Evolutionary conservation across 176 grass and related monocot species (phyloP).

Genomic region (Panicum miliaceum): DNA sequence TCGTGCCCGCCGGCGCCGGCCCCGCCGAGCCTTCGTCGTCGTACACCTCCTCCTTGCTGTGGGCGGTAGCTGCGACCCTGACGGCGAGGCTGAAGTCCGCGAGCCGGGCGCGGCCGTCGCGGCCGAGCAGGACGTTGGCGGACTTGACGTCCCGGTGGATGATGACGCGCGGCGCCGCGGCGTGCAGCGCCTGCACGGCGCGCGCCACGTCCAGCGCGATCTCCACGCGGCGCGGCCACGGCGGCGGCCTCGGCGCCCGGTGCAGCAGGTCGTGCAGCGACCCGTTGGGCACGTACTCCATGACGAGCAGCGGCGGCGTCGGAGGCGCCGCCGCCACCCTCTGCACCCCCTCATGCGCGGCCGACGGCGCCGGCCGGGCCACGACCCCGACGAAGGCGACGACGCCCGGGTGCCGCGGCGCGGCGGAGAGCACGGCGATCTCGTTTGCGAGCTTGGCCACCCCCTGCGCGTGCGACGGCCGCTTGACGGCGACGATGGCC

Average conservation of each 20-base stretch:
- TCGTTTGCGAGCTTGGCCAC: constrained; percentile 74
- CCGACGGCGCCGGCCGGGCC: neutral
- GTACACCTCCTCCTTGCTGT: neutral
- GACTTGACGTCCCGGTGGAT: constrained; percentile 96
- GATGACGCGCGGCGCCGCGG: constrained; percentile 50
- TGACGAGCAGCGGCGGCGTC: constrained; percentile 54
- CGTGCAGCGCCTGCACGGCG: constrained; percentile 70
- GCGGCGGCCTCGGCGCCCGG: constrained; percentile 49
- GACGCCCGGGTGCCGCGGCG: constrained; percentile 53
- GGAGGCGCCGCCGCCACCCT: neutral
- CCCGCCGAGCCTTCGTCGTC: neutral
- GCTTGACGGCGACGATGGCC: constrained; percentile 65
- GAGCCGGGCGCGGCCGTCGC: constrained; percentile 65
- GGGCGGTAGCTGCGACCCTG: neutral
- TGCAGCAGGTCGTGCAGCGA: constrained; percentile 91
- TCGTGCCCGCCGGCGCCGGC: constrained; percentile 75
- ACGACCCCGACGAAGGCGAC: constrained; percentile 65
- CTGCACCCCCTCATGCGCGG: neutral
- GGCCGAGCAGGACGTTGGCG: constrained; percentile 74
- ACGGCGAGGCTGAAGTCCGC: constrained; percentile 93
- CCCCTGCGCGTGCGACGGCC: constrained; percentile 53
- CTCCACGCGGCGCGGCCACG: constrained; percentile 68
- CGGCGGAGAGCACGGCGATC: constrained; percentile 74
- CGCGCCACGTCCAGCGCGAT: constrained; percentile 75
- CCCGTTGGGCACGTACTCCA: constrained; percentile 87